Percentiles rank a stretch among this genome's conserved stretches.
Evolutionary conservation across 768 basidiomycete species (phyloP).

Genomic region (Tricholoma saponaceum): DNA sequence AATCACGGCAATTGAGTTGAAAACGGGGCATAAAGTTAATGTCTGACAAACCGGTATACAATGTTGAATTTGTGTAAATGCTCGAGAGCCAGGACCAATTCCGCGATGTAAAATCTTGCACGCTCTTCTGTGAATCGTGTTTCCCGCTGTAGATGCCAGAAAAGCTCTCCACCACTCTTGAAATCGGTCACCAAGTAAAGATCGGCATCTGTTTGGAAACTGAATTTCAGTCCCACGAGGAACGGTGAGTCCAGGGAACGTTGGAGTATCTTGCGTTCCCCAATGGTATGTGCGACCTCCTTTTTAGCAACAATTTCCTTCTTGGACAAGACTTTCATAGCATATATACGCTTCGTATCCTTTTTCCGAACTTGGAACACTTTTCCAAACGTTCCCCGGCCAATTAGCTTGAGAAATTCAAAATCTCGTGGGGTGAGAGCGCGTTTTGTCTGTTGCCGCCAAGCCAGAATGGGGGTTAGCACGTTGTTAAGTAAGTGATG

Average conservation of each 20-base stretch:
- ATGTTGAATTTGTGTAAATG: conserved; percentile 98
- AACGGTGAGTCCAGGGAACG: conserved; percentile 91
- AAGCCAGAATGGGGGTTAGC: conserved; percentile 13
- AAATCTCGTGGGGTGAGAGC: conserved; percentile 93
- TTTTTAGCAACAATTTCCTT: conserved; percentile 99
- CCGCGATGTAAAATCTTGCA: conserved; percentile 95
- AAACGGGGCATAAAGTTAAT: conserved; percentile 5
- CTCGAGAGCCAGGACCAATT: conserved; percentile 91
- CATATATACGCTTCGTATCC: conserved; percentile 98
- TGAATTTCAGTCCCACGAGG: conserved; percentile 97
- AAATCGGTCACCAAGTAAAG: conserved; percentile 98
- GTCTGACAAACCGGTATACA: conserved; percentile 69
- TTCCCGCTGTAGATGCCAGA: conserved; percentile 97
- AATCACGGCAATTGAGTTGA: not conserved
- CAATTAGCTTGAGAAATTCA: conserved; percentile 98
- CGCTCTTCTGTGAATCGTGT: conserved; percentile 91
- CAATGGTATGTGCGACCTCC: conserved; percentile 98
- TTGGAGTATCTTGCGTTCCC: conserved; percentile 98
- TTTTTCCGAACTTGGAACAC: conserved; percentile 99
- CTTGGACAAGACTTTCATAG: conserved; percentile 99
- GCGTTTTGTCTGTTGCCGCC: conserved; percentile 60
- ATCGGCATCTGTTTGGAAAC: conserved; percentile 94
- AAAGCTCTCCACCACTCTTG: conserved; percentile 96
- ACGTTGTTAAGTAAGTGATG: conserved; percentile 8
- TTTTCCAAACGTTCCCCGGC: conserved; percentile 95